Evolutionary conservation across 73 alveolate genomes (phyloP), one percentile per base, ranked within the genome.

Genomic region (Diophrys appendiculata): DNA sequence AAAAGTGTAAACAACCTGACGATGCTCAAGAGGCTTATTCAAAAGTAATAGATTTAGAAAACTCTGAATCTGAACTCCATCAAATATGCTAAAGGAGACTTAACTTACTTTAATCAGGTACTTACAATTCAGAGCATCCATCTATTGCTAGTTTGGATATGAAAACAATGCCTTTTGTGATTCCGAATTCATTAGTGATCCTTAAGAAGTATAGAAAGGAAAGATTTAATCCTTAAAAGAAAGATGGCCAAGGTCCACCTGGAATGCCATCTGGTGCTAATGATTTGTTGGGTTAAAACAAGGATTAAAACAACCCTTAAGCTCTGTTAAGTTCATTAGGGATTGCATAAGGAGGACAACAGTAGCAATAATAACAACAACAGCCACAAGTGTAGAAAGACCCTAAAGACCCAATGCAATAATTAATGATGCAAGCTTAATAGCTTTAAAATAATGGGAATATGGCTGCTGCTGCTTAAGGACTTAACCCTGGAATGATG

Each of bases 1-100:
- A 90, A 76, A 84, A 86, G 65, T 90, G 96, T 73, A 90, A 84
- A 80, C 88, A 90, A 68, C 90, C 88, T 25, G 93, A 84, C 28
- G 96, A 90, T 56, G 96, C 96, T 1, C 55, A 76, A 11, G 82
- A 84, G 14, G 93, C 96, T 64, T 90, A 90, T 72, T 33, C 76
- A 23, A 85, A 85, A 65, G 93, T 82, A 0, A 77, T 85, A 26
- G 93, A 85, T 32, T 27, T 78, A 8, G 93, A 85, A 24, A 73
- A 68, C 64, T 82, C 74, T 25, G 82, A 82, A n/a, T 1, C 30
- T 5, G 90, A 82, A 24, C 78, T 82, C 22, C 80, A 82, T 32
- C 65, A 82, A 65, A 82, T 82, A 24, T 28, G 32, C 18, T 55
- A 83, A n/a, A 70, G 79, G n/a, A 69, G 83, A 68, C 29, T 32